These are phyloP conservation scores for Silene noctiflora DNA, from an alignment of 179 eudicot species.

Conservation along the genomic window DNA sequence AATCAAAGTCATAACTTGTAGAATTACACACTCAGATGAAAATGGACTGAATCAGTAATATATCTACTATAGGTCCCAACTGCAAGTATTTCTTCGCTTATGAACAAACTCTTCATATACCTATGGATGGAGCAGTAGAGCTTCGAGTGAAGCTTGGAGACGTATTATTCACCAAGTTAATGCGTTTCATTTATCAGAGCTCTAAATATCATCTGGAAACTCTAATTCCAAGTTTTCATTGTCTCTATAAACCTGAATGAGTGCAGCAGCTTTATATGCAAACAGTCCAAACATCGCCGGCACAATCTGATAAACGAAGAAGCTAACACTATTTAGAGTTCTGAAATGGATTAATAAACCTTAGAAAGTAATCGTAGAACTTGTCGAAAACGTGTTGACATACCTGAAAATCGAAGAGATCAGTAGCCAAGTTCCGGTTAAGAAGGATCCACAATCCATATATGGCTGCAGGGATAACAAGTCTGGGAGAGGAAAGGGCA, in stretches of 20 bases:
- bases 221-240: slow-evolving; percentile 73
- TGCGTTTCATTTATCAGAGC: not conserved
- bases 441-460: slow-evolving; percentile 80
- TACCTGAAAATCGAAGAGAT: slow-evolving; percentile 85
- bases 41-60: too few species aligned
- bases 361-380: not conserved
- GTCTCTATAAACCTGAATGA: slow-evolving; percentile 91
- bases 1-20: too few species aligned
- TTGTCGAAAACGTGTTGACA: not conserved
- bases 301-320: slow-evolving; percentile 46
- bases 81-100: too few species aligned
- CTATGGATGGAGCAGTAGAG: too few species aligned
- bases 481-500: slow-evolving; percentile 89
- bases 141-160: too few species aligned
- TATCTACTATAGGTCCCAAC: too few species aligned
- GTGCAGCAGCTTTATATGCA: slow-evolving; percentile 94
- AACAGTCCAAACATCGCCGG: slow-evolving; percentile 91
- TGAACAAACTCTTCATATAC: too few species aligned
- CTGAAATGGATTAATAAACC: not conserved
- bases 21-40: too few species aligned
- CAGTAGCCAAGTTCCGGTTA: slow-evolving; percentile 49
- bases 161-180: too few species aligned
- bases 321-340: not conserved
- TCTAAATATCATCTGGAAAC: slow-evolving; percentile 56
- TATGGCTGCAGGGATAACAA: slow-evolving; percentile 81